Base-by-base conservation (phyloP, 1,284 basidiomycete genomes). In the Leccinum fuscescens region DNA sequence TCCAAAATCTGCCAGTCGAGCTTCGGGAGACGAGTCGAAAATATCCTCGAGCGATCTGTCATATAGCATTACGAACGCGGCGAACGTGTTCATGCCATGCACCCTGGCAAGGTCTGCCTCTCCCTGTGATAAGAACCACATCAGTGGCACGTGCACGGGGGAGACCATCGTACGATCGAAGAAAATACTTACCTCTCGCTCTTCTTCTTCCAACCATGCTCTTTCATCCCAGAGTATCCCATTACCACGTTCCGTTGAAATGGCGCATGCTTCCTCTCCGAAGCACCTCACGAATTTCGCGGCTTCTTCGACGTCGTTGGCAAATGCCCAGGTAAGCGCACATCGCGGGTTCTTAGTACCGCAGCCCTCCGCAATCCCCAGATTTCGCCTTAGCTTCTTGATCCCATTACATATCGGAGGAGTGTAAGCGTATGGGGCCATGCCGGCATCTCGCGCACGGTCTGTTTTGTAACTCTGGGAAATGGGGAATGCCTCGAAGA, bases 31-130 rank as follows among this genome's bases (percentile, higher is more conserved):
- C 69, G 81, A 71, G 31, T 82, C 78, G 29, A 91, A 66, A 65
- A 90, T 83, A 2, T 82, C 77, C 33, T 85, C 79, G 2, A 87
- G 65, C 3, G 76, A 74, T n/a, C 78, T 76, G 62, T 85, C 82
- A 54, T 79, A 83, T 0, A 90, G 74, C 60, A 91, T 79, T 4
- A 86, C 72, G 24, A 82, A 79, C 7, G 89, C 84, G 1, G 83
- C 82, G 68, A 89, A 90, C 3, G 75, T 72, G 64, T 91, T 91
- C 82, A 90, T 85, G 15, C 86, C 84, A 14, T 78, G 73, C 4
- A 82, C 74, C 6, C 69, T 69, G 0, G 82, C 78, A 48, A 91
- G 72, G 64, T 82, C 79, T 12, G 69, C 68, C 65, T 90, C 87
- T 48, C 83, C 84, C 82, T 89, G 68, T 62, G 22, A 62, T 56